Evolutionary conservation across 345 rosid species (phyloP), one percentile per base, ranked within the genome.

Genomic region (Limnanthes douglasii): DNA sequence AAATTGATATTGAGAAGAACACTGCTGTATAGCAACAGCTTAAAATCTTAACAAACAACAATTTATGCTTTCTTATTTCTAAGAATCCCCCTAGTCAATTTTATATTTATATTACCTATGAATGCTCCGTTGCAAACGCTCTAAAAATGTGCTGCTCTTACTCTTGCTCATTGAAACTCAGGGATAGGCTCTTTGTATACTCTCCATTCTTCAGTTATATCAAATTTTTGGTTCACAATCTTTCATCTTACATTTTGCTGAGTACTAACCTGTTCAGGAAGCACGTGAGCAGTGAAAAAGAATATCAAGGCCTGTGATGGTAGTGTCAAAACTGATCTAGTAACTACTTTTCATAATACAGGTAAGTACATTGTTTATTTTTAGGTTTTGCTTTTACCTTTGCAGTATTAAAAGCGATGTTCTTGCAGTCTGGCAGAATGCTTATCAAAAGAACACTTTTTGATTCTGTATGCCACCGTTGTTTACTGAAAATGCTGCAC

Each of bases 361-460:
- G n/a, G n/a, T n/a, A n/a, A n/a, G n/a, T n/a, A n/a, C n/a, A n/a
- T n/a, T n/a, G n/a, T n/a, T n/a, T n/a, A n/a, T n/a, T n/a, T n/a
- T n/a, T n/a, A n/a, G n/a, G n/a, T n/a, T n/a, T n/a, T n/a, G n/a
- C n/a, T n/a, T 37, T 22, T 70, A 65, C 95, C 84, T 70, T 65
- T 8, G 76, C 88, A 24, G 88, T 79, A 57, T 76, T 73, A 41
- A 70, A 84, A 43, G 63, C 68, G 28, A 57, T 77, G 31, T 36
- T 68, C 53, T 62, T 70, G 76, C 95, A 84, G 53, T 79, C 77
- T 43, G 81, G 84, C 23, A 84, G 43, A 33, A 92, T 78, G 66
- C 99, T 92, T 36, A 92, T 68, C 83, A 46, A 18, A 78, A 92
- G 25, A 86, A 84, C 60, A 60, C 73, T 79, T 34, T 79, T 62